Evolutionary conservation across 768 basidiomycete species (phyloP), one percentile per base, ranked within the genome.

Genomic region (Mycena alexandri): DNA sequence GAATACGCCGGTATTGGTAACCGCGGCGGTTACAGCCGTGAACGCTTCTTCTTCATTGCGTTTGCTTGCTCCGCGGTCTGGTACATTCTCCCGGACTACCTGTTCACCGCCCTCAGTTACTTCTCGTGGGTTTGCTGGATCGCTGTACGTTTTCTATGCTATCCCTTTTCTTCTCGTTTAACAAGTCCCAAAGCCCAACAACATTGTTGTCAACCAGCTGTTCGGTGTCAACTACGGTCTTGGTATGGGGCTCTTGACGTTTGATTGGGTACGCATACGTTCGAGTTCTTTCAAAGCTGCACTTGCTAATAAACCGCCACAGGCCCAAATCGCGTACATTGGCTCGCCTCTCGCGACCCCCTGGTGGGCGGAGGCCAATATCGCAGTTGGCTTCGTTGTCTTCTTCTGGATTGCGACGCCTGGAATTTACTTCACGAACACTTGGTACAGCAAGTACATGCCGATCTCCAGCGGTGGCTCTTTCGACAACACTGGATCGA

Each of bases 31-130:
- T 77, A 91, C 47, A 87, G 84, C 63, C 86, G 93, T 58, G 89
- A 91, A 73, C 84, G 87, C 14, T 94, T 92, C 80, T 93, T 93
- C 77, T 67, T 86, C 55, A 88, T 84, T 69, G 87, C 79, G 2
- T 90, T 90, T 75, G 70, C 84, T 16, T 85, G 79, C 46, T 87
- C 87, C 12, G 84, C 84, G 53, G 71, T 81, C 48, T 92, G 90
- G 90, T 90, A 79, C 61, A 75, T 82, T 72, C 75, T 83, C 68
- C 82, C 82, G 12, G 80, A 81, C 11, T 83, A 82, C 70, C 73
- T 86, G 72, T 81, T 80, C 75, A 84, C 82, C 76, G 87, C 81
- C 29, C 83, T 85, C 29, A 87, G 80, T 25, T 88, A 85, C 73
- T 90, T 87, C 73, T 86, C 86, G 2, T 87, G 86, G 86, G 66